Evolutionary conservation across 2,329 filamentous ascomycete species (phyloP), one percentile per base, ranked within the genome.

Genomic region (Simplicillium sp.): DNA sequence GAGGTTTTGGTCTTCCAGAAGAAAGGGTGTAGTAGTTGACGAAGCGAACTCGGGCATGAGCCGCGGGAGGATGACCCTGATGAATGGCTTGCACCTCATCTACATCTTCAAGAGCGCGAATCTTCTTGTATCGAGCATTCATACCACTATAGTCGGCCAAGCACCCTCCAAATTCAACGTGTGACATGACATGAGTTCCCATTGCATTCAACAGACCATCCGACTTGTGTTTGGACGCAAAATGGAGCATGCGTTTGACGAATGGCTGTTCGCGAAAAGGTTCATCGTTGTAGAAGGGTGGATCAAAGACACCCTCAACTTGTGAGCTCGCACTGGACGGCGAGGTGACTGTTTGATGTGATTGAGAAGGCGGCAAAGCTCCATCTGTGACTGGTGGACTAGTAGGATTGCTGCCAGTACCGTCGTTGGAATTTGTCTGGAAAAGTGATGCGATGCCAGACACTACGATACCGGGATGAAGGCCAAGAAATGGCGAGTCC

Each of bases 11-110:
- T 44, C 77, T 71, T 3, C 88, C 88, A 9, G 83, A 82, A 48
- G 84, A 88, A n/a, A 84, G 75, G 1, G 88, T 94, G 56, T 90
- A 95, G 57, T 94, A 95, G 55, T 95, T 95, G 43, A 87, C 71
- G 52, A 95, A 95, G 13, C 87, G 74, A 11, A 92, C 75, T 39
- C 82, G 69, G 3, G 67, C 64, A 2, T 65, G 52, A 3, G 64
- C 44, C 2, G 44, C 44, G 11, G 39, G 31, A 3, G 48, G 43
- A 14, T 49, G 45, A 2, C 48, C 48, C 36, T 42, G 43, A 20
- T 14, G 48, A 36, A 47, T 40, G 35, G 50, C 47, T 38, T 53
- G 59, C 2, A 73, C 51, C 47, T 82, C 77, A 42, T 85, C 74
- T 4, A 80, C 66, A 53, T 85, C 80, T 55, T 94, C 87, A 9